Evolutionary conservation across 768 basidiomycete species (phyloP).

Genomic region (Sutorius australiensis): DNA sequence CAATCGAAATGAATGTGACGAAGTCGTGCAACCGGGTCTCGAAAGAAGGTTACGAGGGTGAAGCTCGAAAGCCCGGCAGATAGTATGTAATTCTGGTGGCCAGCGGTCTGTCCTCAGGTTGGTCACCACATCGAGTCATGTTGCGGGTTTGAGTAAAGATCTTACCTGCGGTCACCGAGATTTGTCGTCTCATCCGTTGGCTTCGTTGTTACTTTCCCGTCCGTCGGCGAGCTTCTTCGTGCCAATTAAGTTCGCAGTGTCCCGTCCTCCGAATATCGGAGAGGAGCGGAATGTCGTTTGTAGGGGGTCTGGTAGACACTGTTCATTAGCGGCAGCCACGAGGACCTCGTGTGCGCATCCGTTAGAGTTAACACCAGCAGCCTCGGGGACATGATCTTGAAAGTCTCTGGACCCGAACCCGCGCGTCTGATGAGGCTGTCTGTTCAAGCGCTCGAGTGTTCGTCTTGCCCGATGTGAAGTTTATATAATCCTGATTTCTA

Average conservation of each 20-base stretch:
- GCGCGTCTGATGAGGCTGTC: neutral
- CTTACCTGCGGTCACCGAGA: too few relatives aligned
- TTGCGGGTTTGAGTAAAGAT: too few relatives aligned
- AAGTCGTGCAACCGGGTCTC: too few relatives aligned
- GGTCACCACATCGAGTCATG: too few relatives aligned
- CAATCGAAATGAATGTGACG: too few relatives aligned
- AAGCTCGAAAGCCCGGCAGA: too few relatives aligned
- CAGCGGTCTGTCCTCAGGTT: too few relatives aligned
- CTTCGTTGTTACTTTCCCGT: constrained; percentile 18
- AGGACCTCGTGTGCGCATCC: neutral
- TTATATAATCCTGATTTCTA: constrained; percentile 9
- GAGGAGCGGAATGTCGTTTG: neutral
- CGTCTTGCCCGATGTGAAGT: neutral
- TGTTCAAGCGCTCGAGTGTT: too few relatives aligned
- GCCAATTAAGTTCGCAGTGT: constrained; percentile 24
- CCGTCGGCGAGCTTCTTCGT: constrained; percentile 17
- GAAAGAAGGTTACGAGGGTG: too few relatives aligned
- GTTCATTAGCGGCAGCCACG: neutral
- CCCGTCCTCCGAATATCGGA: constrained; percentile 24
- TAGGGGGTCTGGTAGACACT: neutral
- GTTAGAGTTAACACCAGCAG: neutral
- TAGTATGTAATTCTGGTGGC: too few relatives aligned
- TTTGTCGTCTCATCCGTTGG: too few relatives aligned
- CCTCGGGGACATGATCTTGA: constrained; percentile 1
- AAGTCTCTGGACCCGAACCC: too few relatives aligned